These are phyloP conservation scores for Entomophthora muscae DNA, from an alignment of 371 early-diverging fungal genomes.

Conservation along the genomic window DNA sequence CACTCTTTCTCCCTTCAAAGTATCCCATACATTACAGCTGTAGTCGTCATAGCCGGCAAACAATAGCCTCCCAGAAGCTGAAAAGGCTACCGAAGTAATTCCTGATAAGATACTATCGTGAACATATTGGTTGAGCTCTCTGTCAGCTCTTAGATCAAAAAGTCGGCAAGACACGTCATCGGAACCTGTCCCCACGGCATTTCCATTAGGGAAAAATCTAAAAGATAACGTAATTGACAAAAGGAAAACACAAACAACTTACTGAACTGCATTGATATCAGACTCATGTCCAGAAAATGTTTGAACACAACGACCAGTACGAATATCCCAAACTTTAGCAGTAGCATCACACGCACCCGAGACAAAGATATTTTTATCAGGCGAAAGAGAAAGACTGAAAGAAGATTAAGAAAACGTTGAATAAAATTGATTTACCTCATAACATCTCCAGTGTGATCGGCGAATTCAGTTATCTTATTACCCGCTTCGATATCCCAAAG, in stretches of 20 bases:
- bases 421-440: constrained; percentile 49
- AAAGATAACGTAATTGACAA: too few relatives aligned
- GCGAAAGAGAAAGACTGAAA: constrained; percentile 49
- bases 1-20: constrained; percentile 82
- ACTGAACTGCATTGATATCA: constrained; percentile 95
- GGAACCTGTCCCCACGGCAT: constrained; percentile 91
- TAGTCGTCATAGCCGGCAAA: constrained; percentile 97
- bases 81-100: constrained; percentile 91
- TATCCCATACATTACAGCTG: constrained; percentile 97
- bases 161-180: constrained; percentile 94
- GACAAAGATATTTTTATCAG: constrained; percentile 87
- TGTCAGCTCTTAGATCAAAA: constrained; percentile 90
- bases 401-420: neutral
- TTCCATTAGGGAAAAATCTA: constrained; percentile 95
- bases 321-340: constrained; percentile 96
- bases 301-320: constrained; percentile 85
- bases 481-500: constrained; percentile 97
- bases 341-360: constrained; percentile 96
- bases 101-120: constrained; percentile 91
- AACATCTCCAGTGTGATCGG: constrained; percentile 96
- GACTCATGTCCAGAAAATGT: constrained; percentile 93
- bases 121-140: constrained; percentile 86
- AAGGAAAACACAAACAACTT: constrained; percentile 22
- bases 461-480: constrained; percentile 82
- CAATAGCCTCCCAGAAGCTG: constrained; percentile 79